phyloP scores from a whole-genome alignment of 1,139 yeast genomes.

The Zygoascus sp. region DNA sequence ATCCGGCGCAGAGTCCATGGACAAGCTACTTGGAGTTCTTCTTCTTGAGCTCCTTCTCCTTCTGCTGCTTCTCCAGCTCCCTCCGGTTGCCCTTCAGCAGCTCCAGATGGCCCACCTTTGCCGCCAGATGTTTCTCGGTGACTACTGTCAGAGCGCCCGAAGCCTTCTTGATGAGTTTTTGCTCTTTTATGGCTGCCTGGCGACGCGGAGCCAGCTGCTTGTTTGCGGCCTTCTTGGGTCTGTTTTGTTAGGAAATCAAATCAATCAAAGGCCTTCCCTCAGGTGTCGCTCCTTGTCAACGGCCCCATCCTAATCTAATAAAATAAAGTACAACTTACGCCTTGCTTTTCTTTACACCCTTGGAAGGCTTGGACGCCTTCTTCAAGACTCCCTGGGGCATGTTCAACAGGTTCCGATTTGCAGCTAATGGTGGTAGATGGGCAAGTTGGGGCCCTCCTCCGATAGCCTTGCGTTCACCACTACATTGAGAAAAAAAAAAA shows the following conservation, averaged over 20 bases:
- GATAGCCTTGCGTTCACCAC: neutral
- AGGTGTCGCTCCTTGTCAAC: too few species aligned
- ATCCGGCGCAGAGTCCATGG: neutral
- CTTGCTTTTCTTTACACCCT: constrained; percentile 11
- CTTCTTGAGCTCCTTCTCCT: constrained; percentile 35
- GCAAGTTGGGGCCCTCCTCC: neutral
- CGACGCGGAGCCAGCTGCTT: constrained; percentile 67
- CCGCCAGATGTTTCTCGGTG: constrained; percentile 81
- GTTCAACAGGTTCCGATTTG: neutral
- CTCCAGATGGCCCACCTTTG: constrained; percentile 95
- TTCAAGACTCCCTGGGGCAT: constrained; percentile 61
- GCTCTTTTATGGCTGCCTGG: constrained; percentile 39
- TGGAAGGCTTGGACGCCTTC: constrained; percentile 21
- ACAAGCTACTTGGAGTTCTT: constrained; percentile 1
- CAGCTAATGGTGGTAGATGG: neutral
- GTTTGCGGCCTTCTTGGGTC: constrained; percentile 75
- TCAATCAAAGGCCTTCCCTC: too few species aligned
- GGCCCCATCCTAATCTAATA: too few species aligned
- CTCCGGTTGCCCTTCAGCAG: constrained; percentile 88
- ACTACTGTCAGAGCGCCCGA: constrained; percentile 61
- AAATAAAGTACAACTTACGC: too few species aligned
- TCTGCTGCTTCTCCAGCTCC: constrained; percentile 58
- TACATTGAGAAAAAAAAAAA: constrained; percentile 7
- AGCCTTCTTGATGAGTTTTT: constrained; percentile 55
- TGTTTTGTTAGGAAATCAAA: constrained; percentile 24